Conservation (phyloP, 2,329 filamentous ascomycete species). For the Grosmannia serpens region DNA sequence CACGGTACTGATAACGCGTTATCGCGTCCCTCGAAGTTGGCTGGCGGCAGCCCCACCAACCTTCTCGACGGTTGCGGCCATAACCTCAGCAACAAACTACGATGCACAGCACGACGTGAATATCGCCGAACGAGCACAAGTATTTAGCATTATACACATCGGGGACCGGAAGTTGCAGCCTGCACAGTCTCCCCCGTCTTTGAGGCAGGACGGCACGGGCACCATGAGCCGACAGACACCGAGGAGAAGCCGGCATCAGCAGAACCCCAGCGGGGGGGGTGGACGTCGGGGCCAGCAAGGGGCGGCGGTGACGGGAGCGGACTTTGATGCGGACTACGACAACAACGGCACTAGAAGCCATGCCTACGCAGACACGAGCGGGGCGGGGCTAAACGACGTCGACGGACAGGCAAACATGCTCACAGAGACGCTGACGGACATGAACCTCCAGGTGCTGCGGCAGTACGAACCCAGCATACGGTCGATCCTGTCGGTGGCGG, state of each 20-base stretch:
- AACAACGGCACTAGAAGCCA: neutral
- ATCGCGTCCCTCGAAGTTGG: neutral
- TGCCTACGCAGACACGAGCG: neutral
- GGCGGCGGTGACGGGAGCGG: neutral
- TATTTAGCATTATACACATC: neutral
- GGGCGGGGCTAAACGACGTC: neutral
- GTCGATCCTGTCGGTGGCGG: slow-evolving; percentile 66
- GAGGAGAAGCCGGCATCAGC: slow-evolving; percentile 18
- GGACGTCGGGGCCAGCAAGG: slow-evolving; percentile 17
- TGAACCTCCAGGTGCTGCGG: slow-evolving; percentile 76
- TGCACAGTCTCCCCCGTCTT: neutral
- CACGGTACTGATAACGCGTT: neutral
- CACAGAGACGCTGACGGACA: slow-evolving; percentile 40
- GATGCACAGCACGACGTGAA: neutral
- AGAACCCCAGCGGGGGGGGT: slow-evolving; percentile 13
- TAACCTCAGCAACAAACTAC: neutral
- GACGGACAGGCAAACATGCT: neutral
- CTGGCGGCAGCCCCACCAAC: neutral
- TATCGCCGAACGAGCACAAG: neutral
- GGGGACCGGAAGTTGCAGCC: neutral
- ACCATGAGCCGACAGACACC: slow-evolving; percentile 34
- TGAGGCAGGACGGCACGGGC: neutral
- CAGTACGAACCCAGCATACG: slow-evolving; percentile 68
- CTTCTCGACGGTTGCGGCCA: neutral
- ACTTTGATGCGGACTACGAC: neutral